phyloP scores from a whole-genome alignment of 176 grass and related monocot species.

The Pontederia paniculata region DNA sequence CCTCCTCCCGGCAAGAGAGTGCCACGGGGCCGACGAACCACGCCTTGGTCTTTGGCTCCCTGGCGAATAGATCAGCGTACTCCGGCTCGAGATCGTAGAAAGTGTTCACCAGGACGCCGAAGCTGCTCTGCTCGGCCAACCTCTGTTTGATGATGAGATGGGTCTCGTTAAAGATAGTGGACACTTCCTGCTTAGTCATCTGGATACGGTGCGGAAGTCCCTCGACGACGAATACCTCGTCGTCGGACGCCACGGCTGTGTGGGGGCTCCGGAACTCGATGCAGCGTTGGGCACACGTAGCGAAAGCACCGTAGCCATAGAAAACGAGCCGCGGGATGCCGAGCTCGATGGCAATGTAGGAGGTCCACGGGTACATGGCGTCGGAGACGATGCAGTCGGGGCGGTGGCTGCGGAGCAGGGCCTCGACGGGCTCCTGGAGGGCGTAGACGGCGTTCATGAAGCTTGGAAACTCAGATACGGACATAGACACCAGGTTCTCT shows the following conservation, averaged over 20 bases:
- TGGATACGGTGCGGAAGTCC: constrained; percentile 8
- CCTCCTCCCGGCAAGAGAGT: background rate
- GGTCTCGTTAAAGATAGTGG: background rate
- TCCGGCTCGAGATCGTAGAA: constrained; percentile 10
- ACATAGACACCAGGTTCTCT: constrained; percentile 1
- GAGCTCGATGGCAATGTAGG: background rate
- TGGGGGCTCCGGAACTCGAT: background rate
- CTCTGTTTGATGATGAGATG: background rate
- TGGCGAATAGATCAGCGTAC: constrained; percentile 1
- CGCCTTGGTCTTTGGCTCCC: background rate
- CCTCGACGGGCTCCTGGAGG: background rate
- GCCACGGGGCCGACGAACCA: constrained; percentile 11
- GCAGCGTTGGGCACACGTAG: background rate
- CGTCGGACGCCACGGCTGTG: background rate
- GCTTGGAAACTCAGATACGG: background rate
- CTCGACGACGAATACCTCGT: constrained; percentile 2
- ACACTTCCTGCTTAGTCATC: background rate
- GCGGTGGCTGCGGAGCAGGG: background rate
- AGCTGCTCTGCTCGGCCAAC: constrained; percentile 2
- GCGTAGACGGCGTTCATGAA: background rate
- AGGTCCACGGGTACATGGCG: background rate
- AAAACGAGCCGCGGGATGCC: constrained; percentile 18
- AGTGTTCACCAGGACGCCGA: background rate
- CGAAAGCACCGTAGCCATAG: constrained; percentile 1
- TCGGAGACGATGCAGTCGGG: constrained; percentile 13